Evolutionary conservation across 2,329 filamentous ascomycete genomes (phyloP).

Genomic region (Periglandula ipomoeae): DNA sequence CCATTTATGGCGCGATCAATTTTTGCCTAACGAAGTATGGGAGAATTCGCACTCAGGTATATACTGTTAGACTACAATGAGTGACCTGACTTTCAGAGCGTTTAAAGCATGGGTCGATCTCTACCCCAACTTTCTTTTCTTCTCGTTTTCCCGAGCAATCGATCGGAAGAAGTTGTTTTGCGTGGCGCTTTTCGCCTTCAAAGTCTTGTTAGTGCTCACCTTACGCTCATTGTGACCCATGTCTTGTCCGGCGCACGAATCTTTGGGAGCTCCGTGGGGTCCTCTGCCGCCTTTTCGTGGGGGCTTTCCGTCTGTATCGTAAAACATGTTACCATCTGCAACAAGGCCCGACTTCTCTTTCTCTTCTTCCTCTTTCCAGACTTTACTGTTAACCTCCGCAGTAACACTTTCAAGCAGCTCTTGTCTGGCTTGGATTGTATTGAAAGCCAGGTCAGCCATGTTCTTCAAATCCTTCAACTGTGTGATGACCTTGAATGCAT

Average conservation of each 20-base stretch:
- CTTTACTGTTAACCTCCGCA: slow-evolving; percentile 74
- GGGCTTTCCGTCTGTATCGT: slow-evolving; percentile 18
- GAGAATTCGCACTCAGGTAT: too few relatives aligned
- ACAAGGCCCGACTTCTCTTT: slow-evolving; percentile 41
- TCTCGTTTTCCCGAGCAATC: slow-evolving; percentile 30
- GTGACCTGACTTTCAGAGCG: too few relatives aligned
- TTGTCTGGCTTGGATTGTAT: slow-evolving; percentile 69
- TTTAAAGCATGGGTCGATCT: too few relatives aligned
- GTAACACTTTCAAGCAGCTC: slow-evolving; percentile 84
- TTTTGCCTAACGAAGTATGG: too few relatives aligned
- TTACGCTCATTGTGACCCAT: slow-evolving; percentile 94
- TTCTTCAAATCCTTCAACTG: slow-evolving; percentile 86
- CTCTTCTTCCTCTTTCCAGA: slow-evolving; percentile 44
- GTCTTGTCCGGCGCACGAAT: slow-evolving; percentile 82
- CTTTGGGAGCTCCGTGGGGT: slow-evolving; percentile 74
- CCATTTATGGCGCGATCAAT: too few relatives aligned
- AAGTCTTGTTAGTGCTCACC: slow-evolving; percentile 49
- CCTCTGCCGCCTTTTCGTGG: slow-evolving; percentile 51
- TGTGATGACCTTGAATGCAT: slow-evolving; percentile 98
- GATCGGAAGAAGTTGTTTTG: slow-evolving; percentile 33
- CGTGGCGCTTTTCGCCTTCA: slow-evolving; percentile 29
- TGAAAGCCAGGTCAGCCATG: slow-evolving; percentile 73
- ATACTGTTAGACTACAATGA: too few relatives aligned
- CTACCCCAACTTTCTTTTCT: slow-evolving; percentile 17
- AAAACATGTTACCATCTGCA: slow-evolving; percentile 35